A percentile compares a stretch with the other conserved stretches of the same genome.
phyloP scores from a whole-genome alignment of 1,139 yeast species.

The Pichia sp. region DNA sequence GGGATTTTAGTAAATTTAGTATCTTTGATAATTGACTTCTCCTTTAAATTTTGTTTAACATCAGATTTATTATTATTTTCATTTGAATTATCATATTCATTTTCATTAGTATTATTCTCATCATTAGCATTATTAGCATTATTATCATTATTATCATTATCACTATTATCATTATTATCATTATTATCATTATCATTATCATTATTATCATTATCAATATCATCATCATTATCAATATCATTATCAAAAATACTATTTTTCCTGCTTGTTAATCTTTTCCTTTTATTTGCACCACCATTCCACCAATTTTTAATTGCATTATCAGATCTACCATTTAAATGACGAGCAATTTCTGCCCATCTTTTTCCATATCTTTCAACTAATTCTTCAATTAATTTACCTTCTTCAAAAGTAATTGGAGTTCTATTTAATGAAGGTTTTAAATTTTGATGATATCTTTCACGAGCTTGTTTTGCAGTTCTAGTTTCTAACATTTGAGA shows the following conservation, averaged over 20 bases:
- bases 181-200: not conserved
- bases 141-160: not conserved
- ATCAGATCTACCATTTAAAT: slow-evolving; percentile 78
- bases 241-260: not conserved
- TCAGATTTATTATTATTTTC: not conserved
- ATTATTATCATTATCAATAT: not conserved
- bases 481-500: slow-evolving; percentile 68
- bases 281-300: slow-evolving; percentile 86
- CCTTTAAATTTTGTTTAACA: too few species aligned
- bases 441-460: slow-evolving; percentile 84
- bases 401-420: slow-evolving; percentile 83
- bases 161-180: not conserved
- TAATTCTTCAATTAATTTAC: slow-evolving; percentile 68
- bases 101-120: not conserved
- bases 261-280: slow-evolving; percentile 47
- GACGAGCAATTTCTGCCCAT: slow-evolving; percentile 94
- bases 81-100: not conserved
- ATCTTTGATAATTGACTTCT: too few species aligned
- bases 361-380: slow-evolving; percentile 78
- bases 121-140: not conserved
- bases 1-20: too few species aligned
- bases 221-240: slow-evolving; percentile 1
- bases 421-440: slow-evolving; percentile 77
- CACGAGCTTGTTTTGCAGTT: slow-evolving; percentile 90
- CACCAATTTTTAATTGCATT: slow-evolving; percentile 95